Percentiles rank a stretch among this genome's conserved stretches.
Conservation (phyloP, 78 protist species). For the Isochrysis galbana region DNA sequence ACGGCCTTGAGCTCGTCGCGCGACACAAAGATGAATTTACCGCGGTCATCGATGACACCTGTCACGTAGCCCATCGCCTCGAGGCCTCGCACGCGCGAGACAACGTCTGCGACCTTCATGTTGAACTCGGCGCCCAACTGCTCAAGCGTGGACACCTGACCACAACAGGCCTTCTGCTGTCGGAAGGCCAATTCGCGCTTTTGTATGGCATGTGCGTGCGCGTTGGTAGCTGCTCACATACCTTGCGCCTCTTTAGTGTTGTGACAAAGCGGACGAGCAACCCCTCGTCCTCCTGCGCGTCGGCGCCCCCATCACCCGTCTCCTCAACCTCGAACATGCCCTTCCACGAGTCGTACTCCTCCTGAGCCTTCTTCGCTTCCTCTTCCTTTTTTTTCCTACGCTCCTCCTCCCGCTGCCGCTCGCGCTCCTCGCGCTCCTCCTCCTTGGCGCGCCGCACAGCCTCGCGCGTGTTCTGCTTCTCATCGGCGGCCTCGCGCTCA, state of each 20-base stretch:
- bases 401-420: neutral
- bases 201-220: too few relatives aligned
- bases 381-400: neutral
- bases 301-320: neutral
- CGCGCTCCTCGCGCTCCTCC: neutral
- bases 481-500: neutral
- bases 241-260: neutral
- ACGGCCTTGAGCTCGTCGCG: conserved; percentile 68
- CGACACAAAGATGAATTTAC: conserved; percentile 75
- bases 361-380: neutral
- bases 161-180: neutral
- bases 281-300: neutral
- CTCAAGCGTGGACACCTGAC: neutral
- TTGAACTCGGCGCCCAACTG: neutral
- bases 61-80: conserved; percentile 67
- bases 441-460: neutral
- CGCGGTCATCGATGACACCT: conserved; percentile 81
- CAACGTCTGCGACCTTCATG: conserved; percentile 38
- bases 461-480: neutral
- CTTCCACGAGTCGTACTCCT: conserved; percentile 12
- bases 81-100: conserved; percentile 58
- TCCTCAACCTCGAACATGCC: conserved; percentile 3
- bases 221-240: neutral
- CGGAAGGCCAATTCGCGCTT: neutral
- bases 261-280: neutral